These are phyloP conservation scores for Oxytropis ochrocephala DNA, from an alignment of 306 rosid genomes.

Conservation along the genomic window DNA sequence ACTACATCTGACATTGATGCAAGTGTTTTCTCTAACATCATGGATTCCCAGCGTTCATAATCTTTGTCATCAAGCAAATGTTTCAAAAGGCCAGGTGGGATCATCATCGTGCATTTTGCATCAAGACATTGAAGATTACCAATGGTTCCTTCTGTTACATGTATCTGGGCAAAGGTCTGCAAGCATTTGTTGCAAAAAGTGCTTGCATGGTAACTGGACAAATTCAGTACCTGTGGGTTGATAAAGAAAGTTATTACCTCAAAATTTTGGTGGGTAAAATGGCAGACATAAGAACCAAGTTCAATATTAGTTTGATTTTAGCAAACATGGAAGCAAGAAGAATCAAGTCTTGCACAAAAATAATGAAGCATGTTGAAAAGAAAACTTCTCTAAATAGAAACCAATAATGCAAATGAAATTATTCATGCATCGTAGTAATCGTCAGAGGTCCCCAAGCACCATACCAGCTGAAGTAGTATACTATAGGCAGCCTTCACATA, in stretches of 20 bases:
- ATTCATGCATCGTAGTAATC: conserved; percentile 9
- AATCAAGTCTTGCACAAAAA: not conserved
- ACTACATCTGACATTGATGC: conserved; percentile 77
- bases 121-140: conserved; percentile 66
- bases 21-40: conserved; percentile 61
- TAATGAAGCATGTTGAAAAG: not conserved
- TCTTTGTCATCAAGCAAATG: conserved; percentile 57
- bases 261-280: not conserved
- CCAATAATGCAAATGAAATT: conserved; percentile 8
- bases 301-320: conserved; percentile 1
- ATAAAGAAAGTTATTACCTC: conserved; percentile 1
- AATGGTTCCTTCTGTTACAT: conserved; percentile 78
- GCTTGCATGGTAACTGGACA: conserved; percentile 63
- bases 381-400: not conserved
- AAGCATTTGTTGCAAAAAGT: conserved; percentile 83
- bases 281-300: conserved; percentile 17
- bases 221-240: conserved; percentile 54
- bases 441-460: not conserved
- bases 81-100: conserved; percentile 73
- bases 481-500: not conserved
- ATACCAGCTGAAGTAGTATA: not conserved
- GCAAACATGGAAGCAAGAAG: not conserved
- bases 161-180: conserved; percentile 66
- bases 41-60: conserved; percentile 80
- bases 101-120: conserved; percentile 56